Evolutionary conservation across 768 basidiomycete species (phyloP), one percentile per base, ranked within the genome.

Genomic region (Kwoniella sp.): DNA sequence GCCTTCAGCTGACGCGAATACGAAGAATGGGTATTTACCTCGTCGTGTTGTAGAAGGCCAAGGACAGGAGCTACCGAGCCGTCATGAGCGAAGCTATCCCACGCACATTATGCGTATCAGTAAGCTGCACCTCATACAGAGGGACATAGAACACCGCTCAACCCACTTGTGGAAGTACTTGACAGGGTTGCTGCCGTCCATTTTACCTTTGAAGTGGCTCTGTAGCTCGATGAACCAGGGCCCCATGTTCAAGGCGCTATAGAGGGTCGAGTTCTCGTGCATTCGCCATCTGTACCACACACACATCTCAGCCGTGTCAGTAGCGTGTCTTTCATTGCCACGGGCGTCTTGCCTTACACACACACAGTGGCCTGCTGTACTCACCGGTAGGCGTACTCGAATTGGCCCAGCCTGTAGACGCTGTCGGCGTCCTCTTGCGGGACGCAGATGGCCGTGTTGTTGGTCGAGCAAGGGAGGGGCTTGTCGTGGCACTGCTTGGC

Each of bases 401-500:
- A 72, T 37, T 75, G 67, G 15, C 73, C 71, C 17, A 72, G 61
- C 22, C 70, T 63, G 63, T 70, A 75, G n/a, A 71, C 63, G 31
- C 41, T 37, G 52, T 71, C 65, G 7, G 66, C 73, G 30, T 66
- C 64, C n/a, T 61, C 65, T 41, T 75, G 73, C 8, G 60, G 25
- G 22, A 71, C 23, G 48, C 73, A 72, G 8, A 66, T 47, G 5
- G 61, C 50, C 3, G 68, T 72, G 30, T 70, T 57, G 55, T 73
- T 73, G 48, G 68, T 55, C 1, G 70, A 72, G 65, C 72, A 73
- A 3, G 74, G 74, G 11, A 75, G 64, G 5, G 67, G 55, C 25
- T 69, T 61, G 17, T 60, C 55, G 48, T 76, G 74, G 54, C 74
- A 73, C 54, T 72, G 72, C 56, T 76, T 76, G 26, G 72, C 68